Evolutionary conservation across 2,329 filamentous ascomycete species (phyloP).

Genomic region (Xylaria sp.): DNA sequence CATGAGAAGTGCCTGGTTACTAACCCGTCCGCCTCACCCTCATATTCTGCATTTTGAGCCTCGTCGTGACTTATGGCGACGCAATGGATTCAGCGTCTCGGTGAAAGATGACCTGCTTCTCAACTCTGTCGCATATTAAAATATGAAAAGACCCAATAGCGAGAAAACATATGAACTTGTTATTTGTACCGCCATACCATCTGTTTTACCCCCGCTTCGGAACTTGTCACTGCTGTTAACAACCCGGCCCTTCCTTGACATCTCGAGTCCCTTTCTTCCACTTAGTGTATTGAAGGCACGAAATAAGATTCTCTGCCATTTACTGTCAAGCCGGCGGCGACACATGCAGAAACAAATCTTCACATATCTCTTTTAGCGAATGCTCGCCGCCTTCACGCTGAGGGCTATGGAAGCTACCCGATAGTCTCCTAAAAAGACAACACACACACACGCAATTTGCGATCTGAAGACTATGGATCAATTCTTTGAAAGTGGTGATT

Average conservation of each 20-base stretch:
- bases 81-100: conserved; percentile 21
- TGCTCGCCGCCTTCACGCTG: conserved; percentile 1
- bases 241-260: background rate
- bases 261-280: conserved; percentile 20
- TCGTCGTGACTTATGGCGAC: conserved; percentile 20
- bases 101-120: conserved; percentile 18
- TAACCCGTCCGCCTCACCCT: conserved; percentile 36
- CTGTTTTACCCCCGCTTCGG: conserved; percentile 6
- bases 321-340: conserved; percentile 4
- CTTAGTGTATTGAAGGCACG: background rate
- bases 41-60: conserved; percentile 35
- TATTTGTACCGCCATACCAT: conserved; percentile 25
- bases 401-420: conserved; percentile 22
- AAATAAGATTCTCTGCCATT: background rate
- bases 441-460: background rate
- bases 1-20: conserved; percentile 15
- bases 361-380: conserved; percentile 12
- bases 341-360: conserved; percentile 5
- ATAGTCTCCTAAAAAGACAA: conserved; percentile 7
- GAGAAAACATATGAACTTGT: conserved; percentile 15
- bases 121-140: conserved; percentile 18
- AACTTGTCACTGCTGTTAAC: conserved; percentile 1
- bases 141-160: conserved; percentile 16
- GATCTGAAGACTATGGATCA: conserved; percentile 15
- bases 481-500: background rate